Conservation (phyloP, 345 rosid genomes). For the Cardamine chenopodiifolia region DNA sequence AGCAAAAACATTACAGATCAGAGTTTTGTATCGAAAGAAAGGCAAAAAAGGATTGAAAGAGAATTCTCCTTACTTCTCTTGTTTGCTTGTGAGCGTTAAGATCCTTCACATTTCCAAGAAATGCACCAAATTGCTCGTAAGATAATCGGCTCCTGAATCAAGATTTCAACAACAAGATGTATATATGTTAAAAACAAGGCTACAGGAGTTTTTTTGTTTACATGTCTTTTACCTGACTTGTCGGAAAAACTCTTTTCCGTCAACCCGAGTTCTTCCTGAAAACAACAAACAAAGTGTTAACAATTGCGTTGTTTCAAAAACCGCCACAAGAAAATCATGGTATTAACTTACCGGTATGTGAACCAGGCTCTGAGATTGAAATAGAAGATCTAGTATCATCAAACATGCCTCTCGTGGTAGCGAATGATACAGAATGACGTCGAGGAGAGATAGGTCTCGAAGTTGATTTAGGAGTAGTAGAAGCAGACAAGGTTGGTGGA, state of each 20-base stretch:
- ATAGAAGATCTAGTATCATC: conserved; percentile 69
- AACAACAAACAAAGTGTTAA: neutral
- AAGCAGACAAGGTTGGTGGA: conserved; percentile 81
- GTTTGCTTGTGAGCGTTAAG: conserved; percentile 89
- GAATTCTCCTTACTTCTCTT: conserved; percentile 58
- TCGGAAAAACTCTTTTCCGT: conserved; percentile 95
- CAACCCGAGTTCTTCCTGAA: conserved; percentile 81
- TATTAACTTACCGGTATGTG: conserved; percentile 55
- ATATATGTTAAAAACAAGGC: neutral
- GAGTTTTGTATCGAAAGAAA: neutral
- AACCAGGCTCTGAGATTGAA: conserved; percentile 59
- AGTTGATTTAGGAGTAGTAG: conserved; percentile 72
- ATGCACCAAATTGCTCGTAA: conserved; percentile 89
- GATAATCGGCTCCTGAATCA: conserved; percentile 54
- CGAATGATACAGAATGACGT: conserved; percentile 75
- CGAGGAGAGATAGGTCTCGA: conserved; percentile 81
- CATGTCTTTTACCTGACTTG: conserved; percentile 71
- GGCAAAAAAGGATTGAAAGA: neutral
- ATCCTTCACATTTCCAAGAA: conserved; percentile 92
- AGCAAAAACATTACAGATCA: neutral
- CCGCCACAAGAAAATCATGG: neutral
- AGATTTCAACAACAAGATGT: conserved; percentile 9
- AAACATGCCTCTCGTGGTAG: conserved; percentile 72
- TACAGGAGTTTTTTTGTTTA: neutral
- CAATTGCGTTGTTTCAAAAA: neutral